Conservation (phyloP, 2,329 filamentous ascomycete genomes). For the Hypoxylon sp. region DNA sequence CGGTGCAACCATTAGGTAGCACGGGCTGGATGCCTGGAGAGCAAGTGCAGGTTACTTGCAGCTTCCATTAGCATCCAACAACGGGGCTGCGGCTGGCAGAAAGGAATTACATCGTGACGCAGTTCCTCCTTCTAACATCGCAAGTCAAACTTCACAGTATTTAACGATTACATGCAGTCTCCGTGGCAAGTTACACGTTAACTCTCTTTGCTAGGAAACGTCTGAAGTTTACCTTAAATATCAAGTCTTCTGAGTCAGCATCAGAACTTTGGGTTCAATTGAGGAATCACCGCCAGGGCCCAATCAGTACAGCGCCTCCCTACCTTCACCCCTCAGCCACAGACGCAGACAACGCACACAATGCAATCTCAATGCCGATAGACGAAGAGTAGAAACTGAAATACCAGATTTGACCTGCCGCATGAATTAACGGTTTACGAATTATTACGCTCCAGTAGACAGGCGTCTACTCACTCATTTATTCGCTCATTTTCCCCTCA, state of each 20-base stretch:
- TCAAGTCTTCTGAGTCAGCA: neutral
- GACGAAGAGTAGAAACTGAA: neutral
- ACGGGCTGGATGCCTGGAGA: neutral
- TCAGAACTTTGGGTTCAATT: no score
- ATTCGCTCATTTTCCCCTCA: neutral
- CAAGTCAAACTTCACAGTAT: neutral
- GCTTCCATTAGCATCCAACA: neutral
- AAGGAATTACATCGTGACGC: neutral
- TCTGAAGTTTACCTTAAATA: neutral
- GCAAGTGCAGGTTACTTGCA: neutral
- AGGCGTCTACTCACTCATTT: no score
- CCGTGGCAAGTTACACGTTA: no score
- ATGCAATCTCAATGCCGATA: neutral
- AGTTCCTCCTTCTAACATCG: neutral
- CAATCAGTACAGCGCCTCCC: neutral
- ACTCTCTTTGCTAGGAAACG: no score
- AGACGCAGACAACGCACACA: neutral
- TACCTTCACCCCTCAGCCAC: neutral
- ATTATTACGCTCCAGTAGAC: neutral
- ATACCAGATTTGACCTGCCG: neutral
- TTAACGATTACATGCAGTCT: no score
- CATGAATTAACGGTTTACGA: conserved; percentile 2
- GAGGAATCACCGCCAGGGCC: neutral
- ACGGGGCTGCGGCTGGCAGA: neutral
- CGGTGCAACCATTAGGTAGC: neutral